These are phyloP conservation scores for Hypoxylon sp. DNA, from an alignment of 2,329 filamentous ascomycete species.

Conservation along the genomic window DNA sequence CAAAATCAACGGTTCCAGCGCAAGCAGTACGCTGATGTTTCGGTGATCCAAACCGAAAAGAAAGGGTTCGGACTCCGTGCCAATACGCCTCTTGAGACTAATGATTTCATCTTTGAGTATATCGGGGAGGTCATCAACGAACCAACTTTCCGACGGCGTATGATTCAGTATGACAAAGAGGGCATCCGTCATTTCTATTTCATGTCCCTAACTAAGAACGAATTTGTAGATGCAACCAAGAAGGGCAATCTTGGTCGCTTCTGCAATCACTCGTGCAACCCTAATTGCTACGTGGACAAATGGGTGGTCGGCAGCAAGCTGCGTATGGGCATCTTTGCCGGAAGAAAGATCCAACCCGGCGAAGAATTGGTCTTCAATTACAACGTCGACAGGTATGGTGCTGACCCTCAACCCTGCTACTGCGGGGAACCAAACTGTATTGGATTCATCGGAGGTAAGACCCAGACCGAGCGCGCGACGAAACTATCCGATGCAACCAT, in stretches of 20 bases:
- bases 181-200: conserved; percentile 99
- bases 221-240: conserved; percentile 98
- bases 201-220: conserved; percentile 96
- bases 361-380: conserved; percentile 99
- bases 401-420: conserved; percentile 96
- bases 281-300: conserved; percentile 99
- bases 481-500: conserved; percentile 91
- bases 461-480: conserved; percentile 94
- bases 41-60: conserved; percentile 97
- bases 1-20: conserved; percentile 96
- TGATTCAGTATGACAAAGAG: conserved; percentile 93
- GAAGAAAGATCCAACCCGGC: conserved; percentile 85
- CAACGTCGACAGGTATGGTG: conserved; percentile 98
- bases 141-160: conserved; percentile 87
- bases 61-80: conserved; percentile 95
- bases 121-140: conserved; percentile 99
- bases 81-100: conserved; percentile 79
- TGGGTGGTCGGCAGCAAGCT: conserved; percentile 98
- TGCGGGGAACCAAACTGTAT: conserved; percentile 95
- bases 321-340: conserved; percentile 98
- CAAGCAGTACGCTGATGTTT: conserved; percentile 89
- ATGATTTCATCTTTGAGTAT: conserved; percentile 98
- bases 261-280: conserved; percentile 99
- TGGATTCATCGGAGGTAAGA: conserved; percentile 97
- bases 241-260: conserved; percentile 96